Evolutionary conservation across 2,329 filamentous ascomycete species (phyloP).

Genomic region (Verticillium albo-atrum): DNA sequence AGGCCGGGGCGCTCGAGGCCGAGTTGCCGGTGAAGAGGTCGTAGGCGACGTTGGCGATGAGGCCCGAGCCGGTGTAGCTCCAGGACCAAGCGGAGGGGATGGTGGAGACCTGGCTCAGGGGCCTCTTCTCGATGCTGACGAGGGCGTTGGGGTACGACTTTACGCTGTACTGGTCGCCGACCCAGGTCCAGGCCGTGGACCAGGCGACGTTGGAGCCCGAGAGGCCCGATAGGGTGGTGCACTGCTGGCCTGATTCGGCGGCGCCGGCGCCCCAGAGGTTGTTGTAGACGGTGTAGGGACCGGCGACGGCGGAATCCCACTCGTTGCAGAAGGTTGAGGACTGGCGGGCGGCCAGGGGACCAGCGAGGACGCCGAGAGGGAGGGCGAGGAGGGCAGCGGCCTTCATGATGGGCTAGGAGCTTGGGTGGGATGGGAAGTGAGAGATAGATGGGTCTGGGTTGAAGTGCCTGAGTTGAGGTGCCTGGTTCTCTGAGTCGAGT

Average conservation of each 20-base stretch:
- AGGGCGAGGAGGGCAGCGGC: background rate
- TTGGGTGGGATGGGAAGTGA: background rate
- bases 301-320: constrained; percentile 22
- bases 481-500: background rate
- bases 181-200: constrained; percentile 35
- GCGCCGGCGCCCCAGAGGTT: constrained; percentile 32
- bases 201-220: constrained; percentile 28
- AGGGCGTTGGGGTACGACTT: constrained; percentile 38
- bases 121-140: constrained; percentile 18
- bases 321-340: constrained; percentile 22
- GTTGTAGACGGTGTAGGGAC: constrained; percentile 33
- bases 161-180: constrained; percentile 29
- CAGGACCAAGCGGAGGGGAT: constrained; percentile 29
- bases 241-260: constrained; percentile 30
- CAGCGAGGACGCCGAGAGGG: background rate
- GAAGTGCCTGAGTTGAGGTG: background rate
- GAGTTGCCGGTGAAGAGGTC: constrained; percentile 53
- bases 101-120: constrained; percentile 23
- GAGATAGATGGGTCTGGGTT: background rate
- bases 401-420: background rate
- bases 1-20: constrained; percentile 37
- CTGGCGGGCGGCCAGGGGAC: constrained; percentile 10
- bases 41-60: constrained; percentile 54
- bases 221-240: constrained; percentile 30
- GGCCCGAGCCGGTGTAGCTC: constrained; percentile 24